phyloP scores from a whole-genome alignment of 805 yeast species.

The Candida chauliodis region DNA sequence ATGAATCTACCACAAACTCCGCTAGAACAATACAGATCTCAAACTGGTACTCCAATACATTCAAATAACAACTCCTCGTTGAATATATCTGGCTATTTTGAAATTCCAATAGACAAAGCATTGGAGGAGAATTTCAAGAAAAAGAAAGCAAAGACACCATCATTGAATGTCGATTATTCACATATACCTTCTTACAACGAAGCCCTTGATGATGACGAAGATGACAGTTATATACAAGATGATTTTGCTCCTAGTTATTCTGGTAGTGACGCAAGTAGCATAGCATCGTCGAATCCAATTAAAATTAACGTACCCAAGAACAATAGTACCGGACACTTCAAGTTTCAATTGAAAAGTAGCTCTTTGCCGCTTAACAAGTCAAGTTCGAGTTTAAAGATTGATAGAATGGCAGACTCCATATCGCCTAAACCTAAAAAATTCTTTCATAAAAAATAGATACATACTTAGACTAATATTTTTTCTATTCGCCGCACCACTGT shows the following conservation, averaged over 20 bases:
- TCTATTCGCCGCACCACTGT: no score
- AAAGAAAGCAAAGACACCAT: slow-evolving; percentile 2
- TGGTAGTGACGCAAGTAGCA: slow-evolving; percentile 1
- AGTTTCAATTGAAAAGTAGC: slow-evolving; percentile 7
- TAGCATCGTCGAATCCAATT: slow-evolving; percentile 2
- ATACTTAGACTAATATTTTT: neutral
- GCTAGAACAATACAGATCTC: slow-evolving; percentile 27
- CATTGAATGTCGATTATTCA: slow-evolving; percentile 22
- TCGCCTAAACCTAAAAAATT: slow-evolving; percentile 6
- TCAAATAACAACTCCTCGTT: slow-evolving; percentile 10
- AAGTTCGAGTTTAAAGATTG: neutral
- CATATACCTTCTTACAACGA: slow-evolving; percentile 38
- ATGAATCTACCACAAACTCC: slow-evolving; percentile 32
- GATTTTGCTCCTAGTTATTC: slow-evolving; percentile 10
- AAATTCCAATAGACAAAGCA: slow-evolving; percentile 7
- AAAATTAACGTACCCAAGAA: slow-evolving; percentile 2
- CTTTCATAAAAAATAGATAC: neutral
- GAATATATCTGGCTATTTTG: slow-evolving; percentile 7
- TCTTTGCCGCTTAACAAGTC: slow-evolving; percentile 9
- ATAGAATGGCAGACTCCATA: neutral
- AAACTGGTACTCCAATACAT: slow-evolving; percentile 9
- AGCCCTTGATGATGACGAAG: slow-evolving; percentile 35
- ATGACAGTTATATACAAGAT: slow-evolving; percentile 5
- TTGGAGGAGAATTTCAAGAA: slow-evolving; percentile 3
- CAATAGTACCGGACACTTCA: slow-evolving; percentile 6